phyloP scores from a whole-genome alignment of 768 basidiomycete genomes.

The Termitomyces heimii region DNA sequence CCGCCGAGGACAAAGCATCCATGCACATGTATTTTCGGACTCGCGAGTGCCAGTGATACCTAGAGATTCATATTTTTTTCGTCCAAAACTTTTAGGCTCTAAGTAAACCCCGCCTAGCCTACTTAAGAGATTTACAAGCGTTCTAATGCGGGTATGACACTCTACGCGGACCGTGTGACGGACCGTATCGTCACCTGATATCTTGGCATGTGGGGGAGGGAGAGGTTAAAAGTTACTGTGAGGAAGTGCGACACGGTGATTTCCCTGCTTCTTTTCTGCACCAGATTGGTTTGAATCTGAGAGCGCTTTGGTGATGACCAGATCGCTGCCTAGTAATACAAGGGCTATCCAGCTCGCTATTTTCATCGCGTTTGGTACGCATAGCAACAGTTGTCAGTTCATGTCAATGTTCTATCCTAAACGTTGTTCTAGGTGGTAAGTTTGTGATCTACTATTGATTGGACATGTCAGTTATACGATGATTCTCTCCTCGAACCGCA shows the following conservation, averaged over 20 bases:
- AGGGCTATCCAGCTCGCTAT: constrained; percentile 59
- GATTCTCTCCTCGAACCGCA: background rate
- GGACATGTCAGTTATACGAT: background rate
- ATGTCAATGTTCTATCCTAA: background rate
- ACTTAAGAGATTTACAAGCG: background rate
- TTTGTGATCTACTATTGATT: background rate
- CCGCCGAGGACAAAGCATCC: background rate
- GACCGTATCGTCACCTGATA: constrained; percentile 18
- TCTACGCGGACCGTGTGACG: constrained; percentile 14
- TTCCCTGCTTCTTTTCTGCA: constrained; percentile 17
- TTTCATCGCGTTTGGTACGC: constrained; percentile 70
- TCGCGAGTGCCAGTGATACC: background rate
- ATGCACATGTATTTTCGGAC: background rate
- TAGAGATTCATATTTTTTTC: background rate
- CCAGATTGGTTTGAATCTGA: constrained; percentile 5
- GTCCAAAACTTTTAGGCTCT: background rate
- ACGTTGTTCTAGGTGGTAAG: constrained; percentile 14
- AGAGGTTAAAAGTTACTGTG: constrained; percentile 10
- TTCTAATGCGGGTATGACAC: background rate
- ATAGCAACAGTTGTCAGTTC: background rate
- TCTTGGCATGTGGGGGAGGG: constrained; percentile 2
- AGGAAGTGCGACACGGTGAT: constrained; percentile 1
- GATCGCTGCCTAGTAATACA: constrained; percentile 53
- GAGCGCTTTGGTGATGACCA: constrained; percentile 17
- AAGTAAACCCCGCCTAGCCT: background rate